Evolutionary conservation across 495 filamentous ascomycete genomes (phyloP), one percentile per base, ranked within the genome.

Genomic region (Aspergillus funiculosus): DNA sequence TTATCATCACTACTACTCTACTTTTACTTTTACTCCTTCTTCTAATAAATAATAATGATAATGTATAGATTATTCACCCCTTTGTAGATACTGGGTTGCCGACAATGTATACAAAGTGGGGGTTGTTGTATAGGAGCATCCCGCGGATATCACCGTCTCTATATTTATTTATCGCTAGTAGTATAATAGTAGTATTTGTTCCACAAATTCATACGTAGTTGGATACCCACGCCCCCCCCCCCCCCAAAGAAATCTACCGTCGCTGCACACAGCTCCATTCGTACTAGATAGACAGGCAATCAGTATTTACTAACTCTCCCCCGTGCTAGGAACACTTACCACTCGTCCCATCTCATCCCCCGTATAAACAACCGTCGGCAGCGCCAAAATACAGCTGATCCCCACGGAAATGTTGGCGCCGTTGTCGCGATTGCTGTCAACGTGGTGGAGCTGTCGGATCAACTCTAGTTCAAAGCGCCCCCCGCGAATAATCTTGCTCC

Each of bases 291-390:
- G 11, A 20, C 30, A 39, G 13, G 10, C 21, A 53, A 53, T 64
- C 28, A 67, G 55, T 30, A 27, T 43, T 15, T 14, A 11, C 24
- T 14, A 22, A 22, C 14, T 1, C 6, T 13, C 1, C 28, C n/a
- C 6, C 3, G 20, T 10, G 32, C 11, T 6, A 26, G 15, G 1
- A 11, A 34, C 45, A 74, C 79, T 68, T 50, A 83, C 80, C 59
- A 95, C 90, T 68, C 83, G 68, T 31, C 90, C 90, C 30, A 83
- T 80, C 46, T 95, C 91, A 68, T 96, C 90, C 6, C 92, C 91
- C 0, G 91, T 95, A 66, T 96, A 96, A 9, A 97, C 85, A 43
- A 83, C 75, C 50, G 82, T 79, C 51, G 85, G 77, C 73, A 89
- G 84, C 9, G 92, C 87, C 36, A 87, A 71, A 41, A 98, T 86